A percentile compares a stretch with the other conserved stretches of the same genome.
phyloP scores from a whole-genome alignment of 768 basidiomycete species.

The Pulveroboletus sp. region DNA sequence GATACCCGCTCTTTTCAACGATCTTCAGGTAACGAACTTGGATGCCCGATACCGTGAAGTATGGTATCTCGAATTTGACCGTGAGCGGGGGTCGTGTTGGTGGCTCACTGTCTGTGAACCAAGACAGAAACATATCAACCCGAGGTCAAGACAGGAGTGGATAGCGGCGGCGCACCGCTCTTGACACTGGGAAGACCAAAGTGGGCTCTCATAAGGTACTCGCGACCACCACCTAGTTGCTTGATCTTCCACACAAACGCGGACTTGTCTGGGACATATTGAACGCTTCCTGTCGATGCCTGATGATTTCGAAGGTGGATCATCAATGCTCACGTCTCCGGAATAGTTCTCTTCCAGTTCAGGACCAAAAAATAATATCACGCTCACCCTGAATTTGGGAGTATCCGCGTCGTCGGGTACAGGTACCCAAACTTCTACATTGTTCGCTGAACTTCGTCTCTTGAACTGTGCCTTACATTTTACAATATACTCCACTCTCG shows the following conservation, averaged over 20 bases:
- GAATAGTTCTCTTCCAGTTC: neutral
- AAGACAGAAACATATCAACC: constrained; percentile 31
- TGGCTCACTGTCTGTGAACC: constrained; percentile 58
- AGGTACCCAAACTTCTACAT: constrained; percentile 98
- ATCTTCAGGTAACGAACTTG: constrained; percentile 98
- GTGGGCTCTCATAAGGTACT: constrained; percentile 97
- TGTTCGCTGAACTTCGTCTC: constrained; percentile 92
- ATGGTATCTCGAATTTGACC: constrained; percentile 97
- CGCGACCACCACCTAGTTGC: constrained; percentile 90
- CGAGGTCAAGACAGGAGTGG: neutral
- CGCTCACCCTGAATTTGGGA: constrained; percentile 84
- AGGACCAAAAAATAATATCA: neutral
- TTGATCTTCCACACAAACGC: constrained; percentile 99
- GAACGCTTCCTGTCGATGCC: constrained; percentile 93
- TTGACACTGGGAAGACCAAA: constrained; percentile 94
- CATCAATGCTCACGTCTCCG: neutral
- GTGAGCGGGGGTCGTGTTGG: constrained; percentile 87
- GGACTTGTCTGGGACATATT: constrained; percentile 96
- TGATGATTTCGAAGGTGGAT: constrained; percentile 28
- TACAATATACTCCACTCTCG: constrained; percentile 91
- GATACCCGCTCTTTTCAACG: constrained; percentile 97
- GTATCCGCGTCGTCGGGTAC: constrained; percentile 98
- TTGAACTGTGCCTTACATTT: constrained; percentile 98
- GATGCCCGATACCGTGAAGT: constrained; percentile 96
- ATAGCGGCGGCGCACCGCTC: constrained; percentile 54